These are phyloP conservation scores for Pythium sukuiense DNA, from an alignment of 352 stramenopile genomes.

Conservation along the genomic window DNA sequence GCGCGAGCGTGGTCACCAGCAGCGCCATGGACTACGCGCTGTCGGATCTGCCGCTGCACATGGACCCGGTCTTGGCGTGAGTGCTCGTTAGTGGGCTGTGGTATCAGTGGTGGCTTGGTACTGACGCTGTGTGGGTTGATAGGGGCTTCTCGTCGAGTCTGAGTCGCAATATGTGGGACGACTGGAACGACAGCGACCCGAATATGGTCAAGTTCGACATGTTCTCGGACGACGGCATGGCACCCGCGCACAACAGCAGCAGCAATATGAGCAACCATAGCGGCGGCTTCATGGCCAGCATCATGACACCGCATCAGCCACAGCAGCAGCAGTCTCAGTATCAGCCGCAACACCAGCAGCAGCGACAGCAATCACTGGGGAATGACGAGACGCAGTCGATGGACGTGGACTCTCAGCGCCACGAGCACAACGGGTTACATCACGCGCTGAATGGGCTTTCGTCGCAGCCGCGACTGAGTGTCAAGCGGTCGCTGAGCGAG, in stretches of 20 bases:
- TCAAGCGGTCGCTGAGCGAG: slow-evolving; percentile 69
- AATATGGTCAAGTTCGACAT: slow-evolving; percentile 75
- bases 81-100: slow-evolving; percentile 4
- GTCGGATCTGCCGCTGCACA: slow-evolving; percentile 48
- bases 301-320: neutral
- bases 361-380: neutral
- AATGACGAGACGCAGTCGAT: slow-evolving; percentile 1
- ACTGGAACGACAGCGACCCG: slow-evolving; percentile 83
- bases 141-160: slow-evolving; percentile 80
- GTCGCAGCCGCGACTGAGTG: slow-evolving; percentile 32
- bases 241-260: slow-evolving; percentile 4
- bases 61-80: slow-evolving; percentile 77
- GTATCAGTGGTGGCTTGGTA: neutral
- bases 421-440: slow-evolving; percentile 20
- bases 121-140: neutral
- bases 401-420: slow-evolving; percentile 19
- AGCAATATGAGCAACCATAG: neutral
- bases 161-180: slow-evolving; percentile 86
- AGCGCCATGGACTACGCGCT: slow-evolving; percentile 36
- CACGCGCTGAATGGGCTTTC: slow-evolving; percentile 10
- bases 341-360: slow-evolving; percentile 5
- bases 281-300: neutral
- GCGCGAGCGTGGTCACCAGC: neutral
- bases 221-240: slow-evolving; percentile 35
- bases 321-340: slow-evolving; percentile 23